phyloP scores from a whole-genome alignment of 169 alveolate genomes.

The Theileria annulata region DNA sequence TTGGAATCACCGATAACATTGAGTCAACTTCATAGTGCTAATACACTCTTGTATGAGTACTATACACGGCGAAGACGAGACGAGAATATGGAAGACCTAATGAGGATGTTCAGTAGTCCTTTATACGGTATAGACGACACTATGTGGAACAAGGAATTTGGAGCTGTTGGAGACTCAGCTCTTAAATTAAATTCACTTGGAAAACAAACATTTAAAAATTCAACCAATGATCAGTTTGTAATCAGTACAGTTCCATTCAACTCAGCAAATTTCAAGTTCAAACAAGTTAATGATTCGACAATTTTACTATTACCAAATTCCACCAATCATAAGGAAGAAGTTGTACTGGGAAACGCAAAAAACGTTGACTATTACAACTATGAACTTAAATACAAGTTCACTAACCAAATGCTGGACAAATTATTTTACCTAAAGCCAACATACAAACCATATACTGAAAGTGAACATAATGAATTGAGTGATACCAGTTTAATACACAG shows the following conservation, averaged over 20 bases:
- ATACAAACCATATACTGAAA: background rate
- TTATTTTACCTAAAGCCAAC: background rate
- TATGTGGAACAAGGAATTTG: conserved; percentile 1
- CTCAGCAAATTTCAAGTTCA: background rate
- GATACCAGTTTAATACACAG: background rate
- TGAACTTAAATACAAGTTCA: background rate
- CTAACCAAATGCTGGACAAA: background rate
- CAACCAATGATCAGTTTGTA: background rate
- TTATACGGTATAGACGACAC: background rate
- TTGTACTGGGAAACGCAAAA: background rate
- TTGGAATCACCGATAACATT: background rate
- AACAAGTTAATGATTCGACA: background rate
- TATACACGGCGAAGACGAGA: background rate
- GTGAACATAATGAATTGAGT: background rate
- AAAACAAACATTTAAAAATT: background rate
- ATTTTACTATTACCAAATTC: background rate
- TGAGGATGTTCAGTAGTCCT: conserved; percentile 12
- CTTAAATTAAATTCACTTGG: background rate
- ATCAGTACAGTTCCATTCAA: background rate
- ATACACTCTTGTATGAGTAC: background rate
- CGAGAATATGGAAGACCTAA: conserved; percentile 7
- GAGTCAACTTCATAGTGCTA: background rate
- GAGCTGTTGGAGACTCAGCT: background rate
- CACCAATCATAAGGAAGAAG: background rate
- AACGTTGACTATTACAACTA: background rate